Evolutionary conservation across 345 rosid species (phyloP).

Genomic region (Murraya paniculata): DNA sequence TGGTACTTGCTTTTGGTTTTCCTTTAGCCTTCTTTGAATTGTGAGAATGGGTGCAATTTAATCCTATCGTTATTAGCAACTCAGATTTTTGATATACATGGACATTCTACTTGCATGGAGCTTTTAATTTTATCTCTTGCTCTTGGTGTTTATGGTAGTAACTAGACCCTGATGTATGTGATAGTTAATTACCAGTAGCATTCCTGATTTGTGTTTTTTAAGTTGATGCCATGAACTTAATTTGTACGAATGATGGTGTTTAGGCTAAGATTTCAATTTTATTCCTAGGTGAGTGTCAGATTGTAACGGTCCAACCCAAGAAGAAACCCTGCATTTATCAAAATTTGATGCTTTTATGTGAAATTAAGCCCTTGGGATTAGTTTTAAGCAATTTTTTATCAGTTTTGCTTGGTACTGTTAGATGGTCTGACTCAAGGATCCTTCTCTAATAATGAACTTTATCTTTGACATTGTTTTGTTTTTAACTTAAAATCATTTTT

Average conservation of each 20-base stretch:
- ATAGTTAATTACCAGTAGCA: background rate
- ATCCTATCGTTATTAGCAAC: background rate
- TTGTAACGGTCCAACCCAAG: background rate
- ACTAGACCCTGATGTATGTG: background rate
- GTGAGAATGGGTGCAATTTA: background rate
- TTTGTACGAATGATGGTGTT: background rate
- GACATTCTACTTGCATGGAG: background rate
- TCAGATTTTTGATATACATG: background rate
- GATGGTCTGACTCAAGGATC: background rate
- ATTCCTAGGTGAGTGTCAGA: background rate
- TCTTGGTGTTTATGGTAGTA: background rate
- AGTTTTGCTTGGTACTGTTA: background rate
- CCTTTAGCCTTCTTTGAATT: background rate
- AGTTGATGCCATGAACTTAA: background rate
- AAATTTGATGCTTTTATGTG: background rate
- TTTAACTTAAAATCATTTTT: background rate
- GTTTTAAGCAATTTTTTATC: background rate
- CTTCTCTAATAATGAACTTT: background rate
- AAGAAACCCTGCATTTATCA: background rate
- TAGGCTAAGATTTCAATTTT: background rate
- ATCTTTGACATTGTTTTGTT: background rate
- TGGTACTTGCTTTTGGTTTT: background rate
- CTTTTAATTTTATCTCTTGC: background rate
- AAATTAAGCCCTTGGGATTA: background rate
- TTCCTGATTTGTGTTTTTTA: background rate